Percentiles rank a stretch among this genome's conserved stretches.
Evolutionary conservation across 805 yeast species (phyloP).

Genomic region (Ogataea sp.): DNA sequence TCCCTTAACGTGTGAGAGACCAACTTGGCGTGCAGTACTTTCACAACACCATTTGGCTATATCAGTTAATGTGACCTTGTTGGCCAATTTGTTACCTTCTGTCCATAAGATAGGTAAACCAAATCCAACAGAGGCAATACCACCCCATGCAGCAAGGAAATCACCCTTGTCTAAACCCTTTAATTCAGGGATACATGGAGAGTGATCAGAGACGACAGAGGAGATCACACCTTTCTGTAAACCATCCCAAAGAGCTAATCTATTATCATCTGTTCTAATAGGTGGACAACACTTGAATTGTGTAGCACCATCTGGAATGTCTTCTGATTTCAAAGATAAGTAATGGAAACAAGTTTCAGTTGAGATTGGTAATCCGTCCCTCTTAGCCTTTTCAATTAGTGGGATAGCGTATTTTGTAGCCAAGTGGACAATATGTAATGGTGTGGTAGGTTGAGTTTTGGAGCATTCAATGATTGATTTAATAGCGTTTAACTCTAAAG

Average conservation of each 20-base stretch:
- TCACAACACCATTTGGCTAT: conserved; percentile 73
- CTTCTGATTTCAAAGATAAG: conserved; percentile 68
- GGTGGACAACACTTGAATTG: conserved; percentile 96
- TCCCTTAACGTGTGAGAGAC: conserved; percentile 68
- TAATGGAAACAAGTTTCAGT: conserved; percentile 97
- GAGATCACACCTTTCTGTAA: conserved; percentile 56
- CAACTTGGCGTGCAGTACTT: conserved; percentile 83
- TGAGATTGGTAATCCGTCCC: conserved; percentile 50
- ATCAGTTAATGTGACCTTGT: conserved; percentile 47
- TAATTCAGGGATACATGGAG: conserved; percentile 91
- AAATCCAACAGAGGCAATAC: conserved; percentile 86
- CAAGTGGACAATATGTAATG: conserved; percentile 83
- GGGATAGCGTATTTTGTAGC: conserved; percentile 85
- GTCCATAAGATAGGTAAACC: conserved; percentile 81
- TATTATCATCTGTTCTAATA: conserved; percentile 67
- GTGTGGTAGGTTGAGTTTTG: conserved; percentile 46
- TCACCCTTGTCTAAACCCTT: conserved; percentile 80
- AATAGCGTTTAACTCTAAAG: conserved; percentile 81
- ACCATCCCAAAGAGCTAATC: conserved; percentile 72
- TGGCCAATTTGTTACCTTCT: conserved; percentile 49
- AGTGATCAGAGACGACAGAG: conserved; percentile 90
- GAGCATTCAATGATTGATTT: conserved; percentile 61
- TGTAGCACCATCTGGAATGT: conserved; percentile 69
- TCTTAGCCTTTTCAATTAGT: conserved; percentile 55
- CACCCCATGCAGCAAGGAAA: conserved; percentile 94